Evolutionary conservation across 768 basidiomycete species (phyloP).

Genomic region (Nidularia pulvinata): DNA sequence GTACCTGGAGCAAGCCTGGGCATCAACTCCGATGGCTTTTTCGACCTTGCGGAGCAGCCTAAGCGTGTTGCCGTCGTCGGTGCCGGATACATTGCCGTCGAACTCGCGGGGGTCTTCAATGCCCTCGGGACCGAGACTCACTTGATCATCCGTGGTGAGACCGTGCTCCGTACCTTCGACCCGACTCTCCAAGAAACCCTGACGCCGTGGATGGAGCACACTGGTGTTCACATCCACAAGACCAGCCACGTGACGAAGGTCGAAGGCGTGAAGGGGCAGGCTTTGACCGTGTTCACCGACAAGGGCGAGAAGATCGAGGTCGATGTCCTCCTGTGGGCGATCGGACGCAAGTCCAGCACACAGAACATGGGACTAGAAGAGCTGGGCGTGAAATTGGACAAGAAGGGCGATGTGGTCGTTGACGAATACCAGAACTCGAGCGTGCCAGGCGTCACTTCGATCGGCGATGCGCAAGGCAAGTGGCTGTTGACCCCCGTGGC

Average conservation of each 20-base stretch:
- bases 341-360: conserved; percentile 86
- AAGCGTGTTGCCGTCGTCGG: conserved; percentile 94
- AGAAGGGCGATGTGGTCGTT: conserved; percentile 83
- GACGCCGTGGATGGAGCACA: conserved; percentile 91
- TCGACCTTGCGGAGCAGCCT: conserved; percentile 88
- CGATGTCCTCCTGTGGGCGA: conserved; percentile 91
- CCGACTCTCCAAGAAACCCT: conserved; percentile 81
- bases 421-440: conserved; percentile 90
- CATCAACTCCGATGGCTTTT: conserved; percentile 96
- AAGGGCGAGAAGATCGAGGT: conserved; percentile 80
- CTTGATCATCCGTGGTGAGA: conserved; percentile 87
- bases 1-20: conserved; percentile 93
- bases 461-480: conserved; percentile 95
- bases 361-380: conserved; percentile 76
- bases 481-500: conserved; percentile 95
- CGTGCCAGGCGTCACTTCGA: conserved; percentile 70
- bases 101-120: conserved; percentile 94
- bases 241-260: conserved; percentile 72
- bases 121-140: conserved; percentile 92
- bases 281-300: conserved; percentile 76
- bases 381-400: conserved; percentile 71
- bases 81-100: conserved; percentile 98
- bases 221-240: conserved; percentile 89
- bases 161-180: conserved; percentile 93
- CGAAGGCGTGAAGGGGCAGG: conserved; percentile 70